Evolutionary conservation across 371 early-diverging fungal genomes (phyloP).

Genomic region (Parasitella parasitica): DNA sequence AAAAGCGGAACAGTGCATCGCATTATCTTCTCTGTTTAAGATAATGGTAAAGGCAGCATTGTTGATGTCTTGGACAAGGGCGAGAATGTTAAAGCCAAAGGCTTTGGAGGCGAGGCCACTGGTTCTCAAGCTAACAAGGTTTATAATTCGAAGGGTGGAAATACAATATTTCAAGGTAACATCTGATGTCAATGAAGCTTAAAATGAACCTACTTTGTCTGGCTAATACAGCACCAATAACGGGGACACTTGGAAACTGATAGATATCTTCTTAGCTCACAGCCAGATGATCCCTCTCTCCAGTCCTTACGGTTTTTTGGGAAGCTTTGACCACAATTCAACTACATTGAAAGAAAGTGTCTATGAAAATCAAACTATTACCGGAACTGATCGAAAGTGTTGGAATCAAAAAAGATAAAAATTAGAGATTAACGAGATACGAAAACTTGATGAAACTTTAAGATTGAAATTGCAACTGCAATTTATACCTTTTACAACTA

Average conservation of each 20-base stretch:
- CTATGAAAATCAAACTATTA: slow-evolving; percentile 15
- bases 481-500: too few species aligned
- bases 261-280: slow-evolving; percentile 10
- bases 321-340: slow-evolving; percentile 7
- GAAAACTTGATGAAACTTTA: too few species aligned
- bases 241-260: slow-evolving; percentile 3
- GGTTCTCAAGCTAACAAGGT: slow-evolving; percentile 11
- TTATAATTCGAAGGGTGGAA: slow-evolving; percentile 5
- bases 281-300: background rate
- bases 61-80: slow-evolving; percentile 5
- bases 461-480: too few species aligned
- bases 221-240: slow-evolving; percentile 9
- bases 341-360: slow-evolving; percentile 7
- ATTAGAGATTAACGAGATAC: too few species aligned
- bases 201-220: background rate
- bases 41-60: slow-evolving; percentile 16
- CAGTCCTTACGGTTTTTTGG: slow-evolving; percentile 15
- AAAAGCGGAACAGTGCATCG: slow-evolving; percentile 12
- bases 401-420: too few species aligned
- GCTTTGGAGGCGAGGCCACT: slow-evolving; percentile 25
- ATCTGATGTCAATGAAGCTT: background rate
- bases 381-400: background rate
- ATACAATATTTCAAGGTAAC: slow-evolving; percentile 12
- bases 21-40: slow-evolving; percentile 20
- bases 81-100: background rate